Percentiles rank a stretch among this genome's conserved stretches.
Conservation (phyloP, 2,329 filamentous ascomycete genomes). For the Drechslera avenae region DNA sequence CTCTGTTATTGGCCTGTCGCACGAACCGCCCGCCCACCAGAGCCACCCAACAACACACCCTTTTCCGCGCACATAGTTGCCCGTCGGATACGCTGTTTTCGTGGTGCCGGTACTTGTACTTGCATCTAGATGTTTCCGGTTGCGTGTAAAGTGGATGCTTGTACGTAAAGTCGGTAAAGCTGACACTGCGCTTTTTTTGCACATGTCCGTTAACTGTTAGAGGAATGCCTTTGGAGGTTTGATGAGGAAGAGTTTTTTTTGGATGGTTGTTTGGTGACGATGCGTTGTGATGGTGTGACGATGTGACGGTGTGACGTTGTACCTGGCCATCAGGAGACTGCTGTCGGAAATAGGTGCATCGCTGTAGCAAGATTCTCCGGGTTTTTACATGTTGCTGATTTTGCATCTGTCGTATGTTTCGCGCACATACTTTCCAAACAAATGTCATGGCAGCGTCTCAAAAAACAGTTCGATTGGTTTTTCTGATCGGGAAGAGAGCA, state of each 20-base stretch:
- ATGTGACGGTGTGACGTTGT: not conserved
- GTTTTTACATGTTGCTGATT: no score
- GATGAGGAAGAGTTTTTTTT: constrained; percentile 14
- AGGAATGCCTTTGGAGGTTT: constrained; percentile 27
- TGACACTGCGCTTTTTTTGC: constrained; percentile 1
- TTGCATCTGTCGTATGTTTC: no score
- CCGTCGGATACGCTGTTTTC: constrained; percentile 17
- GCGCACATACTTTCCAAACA: no score
- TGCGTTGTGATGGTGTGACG: not conserved
- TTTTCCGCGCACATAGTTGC: constrained; percentile 16
- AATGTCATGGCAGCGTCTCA: no score
- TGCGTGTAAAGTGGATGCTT: constrained; percentile 26
- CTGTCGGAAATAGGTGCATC: no score
- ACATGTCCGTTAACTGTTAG: constrained; percentile 26
- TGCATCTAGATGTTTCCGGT: constrained; percentile 18
- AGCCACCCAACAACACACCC: not conserved
- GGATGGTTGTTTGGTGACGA: constrained; percentile 11
- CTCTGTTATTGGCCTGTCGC: constrained; percentile 23
- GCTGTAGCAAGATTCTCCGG: no score
- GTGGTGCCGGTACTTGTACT: not conserved
- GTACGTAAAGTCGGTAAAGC: constrained; percentile 21
- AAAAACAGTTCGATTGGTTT: no score
- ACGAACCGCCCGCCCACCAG: not conserved
- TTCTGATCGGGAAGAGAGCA: no score
- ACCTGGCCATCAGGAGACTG: no score